These are phyloP conservation scores for Rhododendron kiyosumense DNA, from an alignment of 148 eudicot species.

Conservation along the genomic window DNA sequence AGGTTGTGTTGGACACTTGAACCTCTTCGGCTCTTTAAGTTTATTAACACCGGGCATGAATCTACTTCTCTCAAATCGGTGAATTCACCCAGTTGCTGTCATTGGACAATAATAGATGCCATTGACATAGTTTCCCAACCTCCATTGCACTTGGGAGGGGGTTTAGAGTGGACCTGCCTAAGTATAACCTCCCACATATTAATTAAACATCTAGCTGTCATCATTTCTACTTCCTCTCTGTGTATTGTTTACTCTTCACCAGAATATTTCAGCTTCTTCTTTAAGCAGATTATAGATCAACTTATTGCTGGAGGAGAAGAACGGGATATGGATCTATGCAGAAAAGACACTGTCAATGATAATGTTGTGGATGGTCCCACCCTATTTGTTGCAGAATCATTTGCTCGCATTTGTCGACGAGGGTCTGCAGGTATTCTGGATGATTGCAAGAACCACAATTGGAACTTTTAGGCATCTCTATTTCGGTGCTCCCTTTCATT, in stretches of 20 bases:
- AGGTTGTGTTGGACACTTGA: neutral
- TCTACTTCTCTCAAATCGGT: neutral
- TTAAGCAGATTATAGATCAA: constrained; percentile 55
- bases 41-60: neutral
- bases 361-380: constrained; percentile 33
- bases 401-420: constrained; percentile 83
- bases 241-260: constrained; percentile 35
- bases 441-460: neutral
- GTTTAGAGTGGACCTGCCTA: neutral
- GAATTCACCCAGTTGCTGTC: neutral
- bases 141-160: constrained; percentile 1
- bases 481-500: neutral
- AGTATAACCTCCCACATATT: neutral
- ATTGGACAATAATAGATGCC: neutral
- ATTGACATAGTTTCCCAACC: neutral
- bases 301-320: constrained; percentile 70
- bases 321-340: constrained; percentile 27
- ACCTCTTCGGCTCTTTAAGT: neutral
- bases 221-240: neutral
- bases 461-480: neutral
- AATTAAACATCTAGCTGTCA: neutral
- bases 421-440: constrained; percentile 75
- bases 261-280: constrained; percentile 48
- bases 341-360: constrained; percentile 14
- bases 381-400: constrained; percentile 64